Evolutionary conservation across 371 early-diverging fungal genomes (phyloP).

Genomic region (Catenaria anguillulae): DNA sequence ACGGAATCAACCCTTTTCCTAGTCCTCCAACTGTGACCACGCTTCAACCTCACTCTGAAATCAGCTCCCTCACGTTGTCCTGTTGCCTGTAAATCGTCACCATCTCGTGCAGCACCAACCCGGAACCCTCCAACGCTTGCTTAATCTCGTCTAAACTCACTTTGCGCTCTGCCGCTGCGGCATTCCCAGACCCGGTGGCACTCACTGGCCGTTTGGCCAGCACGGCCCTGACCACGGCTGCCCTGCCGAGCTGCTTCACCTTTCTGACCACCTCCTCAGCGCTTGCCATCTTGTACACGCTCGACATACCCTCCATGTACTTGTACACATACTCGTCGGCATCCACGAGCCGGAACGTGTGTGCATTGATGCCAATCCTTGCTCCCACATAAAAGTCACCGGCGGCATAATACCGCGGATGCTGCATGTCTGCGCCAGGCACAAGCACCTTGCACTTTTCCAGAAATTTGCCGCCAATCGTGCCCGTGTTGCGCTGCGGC

Average conservation of each 20-base stretch:
- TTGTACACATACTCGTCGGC: slow-evolving; percentile 39
- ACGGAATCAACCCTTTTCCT: too few species aligned
- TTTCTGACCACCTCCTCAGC: slow-evolving; percentile 7
- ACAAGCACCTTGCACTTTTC: slow-evolving; percentile 31
- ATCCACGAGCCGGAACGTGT: slow-evolving; percentile 30
- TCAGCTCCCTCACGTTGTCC: background rate
- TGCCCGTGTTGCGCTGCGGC: slow-evolving; percentile 33
- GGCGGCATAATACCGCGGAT: slow-evolving; percentile 26
- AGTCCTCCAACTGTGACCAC: too few species aligned
- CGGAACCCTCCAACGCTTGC: background rate
- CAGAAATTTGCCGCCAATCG: slow-evolving; percentile 41
- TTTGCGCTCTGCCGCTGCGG: background rate
- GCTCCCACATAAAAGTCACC: slow-evolving; percentile 30
- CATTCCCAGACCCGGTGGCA: too few species aligned
- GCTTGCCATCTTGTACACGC: slow-evolving; percentile 11
- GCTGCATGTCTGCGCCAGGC: slow-evolving; percentile 19
- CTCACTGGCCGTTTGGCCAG: too few species aligned
- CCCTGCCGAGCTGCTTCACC: background rate
- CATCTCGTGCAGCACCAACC: background rate
- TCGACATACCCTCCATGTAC: slow-evolving; percentile 19
- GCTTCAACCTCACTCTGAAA: too few species aligned
- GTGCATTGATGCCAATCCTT: slow-evolving; percentile 21
- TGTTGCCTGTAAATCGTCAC: background rate
- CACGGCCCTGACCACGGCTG: background rate
- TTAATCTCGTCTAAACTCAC: background rate